These are phyloP conservation scores for Haplosporangium gracile DNA, from an alignment of 192 early-diverging fungal species.

Conservation along the genomic window DNA sequence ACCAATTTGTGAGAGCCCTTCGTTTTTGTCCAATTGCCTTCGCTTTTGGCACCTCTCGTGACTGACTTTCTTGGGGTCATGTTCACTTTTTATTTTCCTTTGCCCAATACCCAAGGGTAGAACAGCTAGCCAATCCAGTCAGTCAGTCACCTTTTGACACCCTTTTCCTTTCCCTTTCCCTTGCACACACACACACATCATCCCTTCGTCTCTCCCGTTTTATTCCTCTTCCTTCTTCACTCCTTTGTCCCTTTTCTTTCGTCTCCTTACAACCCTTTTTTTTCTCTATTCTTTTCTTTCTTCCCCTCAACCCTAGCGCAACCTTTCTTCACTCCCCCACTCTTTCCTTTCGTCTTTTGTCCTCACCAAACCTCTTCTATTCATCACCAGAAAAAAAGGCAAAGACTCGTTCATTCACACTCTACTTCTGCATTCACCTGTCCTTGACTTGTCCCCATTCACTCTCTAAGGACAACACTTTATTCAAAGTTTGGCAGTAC, in stretches of 20 bases:
- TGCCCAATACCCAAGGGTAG: background rate
- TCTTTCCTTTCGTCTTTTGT: background rate
- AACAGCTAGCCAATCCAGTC: background rate
- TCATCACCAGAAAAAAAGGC: background rate
- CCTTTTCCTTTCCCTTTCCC: background rate
- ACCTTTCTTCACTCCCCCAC: conserved; percentile 7
- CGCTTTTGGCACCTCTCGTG: background rate
- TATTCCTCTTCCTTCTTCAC: background rate
- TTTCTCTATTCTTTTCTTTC: background rate
- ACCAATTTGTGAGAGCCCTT: background rate
- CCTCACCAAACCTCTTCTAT: background rate
- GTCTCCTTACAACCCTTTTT: background rate
- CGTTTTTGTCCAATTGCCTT: background rate
- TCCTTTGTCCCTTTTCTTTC: conserved; percentile 3
- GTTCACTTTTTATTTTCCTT: background rate
- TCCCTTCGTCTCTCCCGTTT: background rate
- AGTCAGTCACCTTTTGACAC: background rate
- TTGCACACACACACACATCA: background rate
- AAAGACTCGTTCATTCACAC: background rate
- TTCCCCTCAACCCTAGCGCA: conserved; percentile 1
- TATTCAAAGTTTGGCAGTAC: background rate
- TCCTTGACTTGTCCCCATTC: background rate
- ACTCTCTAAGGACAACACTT: background rate
- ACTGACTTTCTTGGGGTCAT: background rate
- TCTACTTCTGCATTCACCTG: background rate